phyloP scores from a whole-genome alignment of 176 grass and related monocot species.

The Oryza coarctata region DNA sequence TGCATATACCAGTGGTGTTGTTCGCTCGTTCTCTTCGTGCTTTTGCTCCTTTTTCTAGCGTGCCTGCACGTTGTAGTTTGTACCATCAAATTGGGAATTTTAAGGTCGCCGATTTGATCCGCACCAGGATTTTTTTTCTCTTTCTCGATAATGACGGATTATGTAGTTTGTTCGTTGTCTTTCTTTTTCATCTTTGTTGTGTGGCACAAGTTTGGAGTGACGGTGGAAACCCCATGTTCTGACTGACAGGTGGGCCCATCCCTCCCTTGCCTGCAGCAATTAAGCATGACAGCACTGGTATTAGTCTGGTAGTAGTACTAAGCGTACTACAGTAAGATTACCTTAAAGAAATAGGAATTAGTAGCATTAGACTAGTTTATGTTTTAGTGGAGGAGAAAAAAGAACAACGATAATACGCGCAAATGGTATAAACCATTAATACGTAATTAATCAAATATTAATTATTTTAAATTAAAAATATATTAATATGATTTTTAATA shows the following conservation, averaged over 20 bases:
- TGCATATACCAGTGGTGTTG: neutral
- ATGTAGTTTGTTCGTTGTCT: neutral
- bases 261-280: neutral
- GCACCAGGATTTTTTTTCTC: neutral
- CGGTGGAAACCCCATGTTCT: neutral
- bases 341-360: neutral
- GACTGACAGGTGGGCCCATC: neutral
- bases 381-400: too few relatives aligned
- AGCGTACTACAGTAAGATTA: neutral
- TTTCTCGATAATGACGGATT: neutral
- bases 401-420: too few relatives aligned
- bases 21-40: neutral
- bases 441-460: too few relatives aligned
- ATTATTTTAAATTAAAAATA: too few relatives aligned
- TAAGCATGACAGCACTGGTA: neutral
- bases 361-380: too few relatives aligned
- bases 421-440: too few relatives aligned
- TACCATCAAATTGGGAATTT: conserved; percentile 43
- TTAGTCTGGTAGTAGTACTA: neutral
- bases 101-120: conserved; percentile 42
- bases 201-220: neutral
- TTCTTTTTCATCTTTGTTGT: neutral
- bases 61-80: neutral
- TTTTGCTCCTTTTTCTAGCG: neutral
- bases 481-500: too few relatives aligned